Evolutionary conservation across 768 basidiomycete species (phyloP).

Genomic region (Mycena capillaripes): DNA sequence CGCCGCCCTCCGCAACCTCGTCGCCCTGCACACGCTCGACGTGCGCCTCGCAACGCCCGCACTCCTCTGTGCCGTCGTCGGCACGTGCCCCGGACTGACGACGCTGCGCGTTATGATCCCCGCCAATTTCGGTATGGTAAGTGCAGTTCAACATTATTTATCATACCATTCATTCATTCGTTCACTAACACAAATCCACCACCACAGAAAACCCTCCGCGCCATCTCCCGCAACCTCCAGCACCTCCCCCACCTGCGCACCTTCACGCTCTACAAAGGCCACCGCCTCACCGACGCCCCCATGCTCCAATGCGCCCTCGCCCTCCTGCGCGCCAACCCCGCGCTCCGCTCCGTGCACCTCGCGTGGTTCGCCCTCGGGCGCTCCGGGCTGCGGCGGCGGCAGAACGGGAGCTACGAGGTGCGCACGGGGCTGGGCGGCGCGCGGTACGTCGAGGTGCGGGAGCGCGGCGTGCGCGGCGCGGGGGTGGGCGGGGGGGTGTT

Average conservation of each 20-base stretch:
- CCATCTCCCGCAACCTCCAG: not conserved
- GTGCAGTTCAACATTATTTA: not conserved
- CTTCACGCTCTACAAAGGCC: slow-evolving; percentile 13
- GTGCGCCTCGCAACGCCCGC: not conserved
- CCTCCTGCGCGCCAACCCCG: not conserved
- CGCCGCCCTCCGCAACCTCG: not conserved
- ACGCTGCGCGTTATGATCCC: slow-evolving; percentile 17
- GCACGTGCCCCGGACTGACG: not conserved
- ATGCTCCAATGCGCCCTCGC: slow-evolving; percentile 11
- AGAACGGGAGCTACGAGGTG: slow-evolving; percentile 1
- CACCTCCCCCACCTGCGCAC: slow-evolving; percentile 10
- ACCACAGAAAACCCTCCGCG: slow-evolving; percentile 6
- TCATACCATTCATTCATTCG: not conserved
- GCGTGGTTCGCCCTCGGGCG: not conserved
- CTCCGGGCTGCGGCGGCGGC: not conserved
- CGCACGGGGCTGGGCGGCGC: not conserved
- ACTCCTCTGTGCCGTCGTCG: not conserved
- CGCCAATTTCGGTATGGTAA: slow-evolving; percentile 2
- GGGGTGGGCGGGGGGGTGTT: slow-evolving; percentile 8
- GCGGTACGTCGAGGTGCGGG: slow-evolving; percentile 8
- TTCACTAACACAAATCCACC: no score
- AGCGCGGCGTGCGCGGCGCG: slow-evolving; percentile 14
- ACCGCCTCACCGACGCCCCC: not conserved
- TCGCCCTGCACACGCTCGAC: slow-evolving; percentile 13
- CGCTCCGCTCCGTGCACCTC: not conserved